Conservation (phyloP, 2,329 filamentous ascomycete species). For the Pseudocercospora ulei region DNA sequence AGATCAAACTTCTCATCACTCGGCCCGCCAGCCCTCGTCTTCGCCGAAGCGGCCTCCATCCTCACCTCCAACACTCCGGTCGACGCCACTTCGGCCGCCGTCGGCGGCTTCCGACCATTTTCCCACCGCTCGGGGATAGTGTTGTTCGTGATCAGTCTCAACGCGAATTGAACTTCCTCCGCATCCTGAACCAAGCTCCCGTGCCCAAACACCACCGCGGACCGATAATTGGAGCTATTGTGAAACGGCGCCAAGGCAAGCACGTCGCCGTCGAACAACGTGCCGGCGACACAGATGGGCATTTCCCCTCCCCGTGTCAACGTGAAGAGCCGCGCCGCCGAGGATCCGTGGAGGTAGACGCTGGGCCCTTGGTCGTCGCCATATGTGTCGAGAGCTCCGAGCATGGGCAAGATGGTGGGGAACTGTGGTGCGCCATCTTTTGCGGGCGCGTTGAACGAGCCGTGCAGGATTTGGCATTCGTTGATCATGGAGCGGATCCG, state of each 20-base stretch:
- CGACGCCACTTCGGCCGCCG: constrained; percentile 60
- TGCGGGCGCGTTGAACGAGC: constrained; percentile 59
- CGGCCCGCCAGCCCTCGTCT: constrained; percentile 58
- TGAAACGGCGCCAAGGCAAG: constrained; percentile 68
- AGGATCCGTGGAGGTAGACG: constrained; percentile 76
- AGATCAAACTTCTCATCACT: constrained; percentile 51
- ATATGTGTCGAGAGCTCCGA: constrained; percentile 71
- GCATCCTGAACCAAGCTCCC: constrained; percentile 61
- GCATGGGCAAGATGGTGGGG: constrained; percentile 72
- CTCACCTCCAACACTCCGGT: constrained; percentile 62
- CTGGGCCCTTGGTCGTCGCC: constrained; percentile 55
- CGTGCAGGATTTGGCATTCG: constrained; percentile 61
- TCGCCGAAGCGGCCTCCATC: constrained; percentile 63
- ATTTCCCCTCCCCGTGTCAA: constrained; percentile 45
- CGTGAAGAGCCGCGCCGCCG: constrained; percentile 67
- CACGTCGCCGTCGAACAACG: constrained; percentile 68
- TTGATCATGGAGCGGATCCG: constrained; percentile 70
- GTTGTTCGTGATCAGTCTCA: constrained; percentile 66
- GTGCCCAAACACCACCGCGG: constrained; percentile 65
- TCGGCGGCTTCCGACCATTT: constrained; percentile 60
- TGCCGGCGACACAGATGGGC: constrained; percentile 62
- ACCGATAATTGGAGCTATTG: constrained; percentile 77
- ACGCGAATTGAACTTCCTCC: constrained; percentile 66
- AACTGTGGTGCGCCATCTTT: constrained; percentile 50
- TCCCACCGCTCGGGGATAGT: constrained; percentile 61